Percentiles rank a stretch among this genome's conserved stretches.
These are phyloP conservation scores for Colletotrichum salicis DNA, from an alignment of 2,329 filamentous ascomycete genomes.

Conservation along the genomic window DNA sequence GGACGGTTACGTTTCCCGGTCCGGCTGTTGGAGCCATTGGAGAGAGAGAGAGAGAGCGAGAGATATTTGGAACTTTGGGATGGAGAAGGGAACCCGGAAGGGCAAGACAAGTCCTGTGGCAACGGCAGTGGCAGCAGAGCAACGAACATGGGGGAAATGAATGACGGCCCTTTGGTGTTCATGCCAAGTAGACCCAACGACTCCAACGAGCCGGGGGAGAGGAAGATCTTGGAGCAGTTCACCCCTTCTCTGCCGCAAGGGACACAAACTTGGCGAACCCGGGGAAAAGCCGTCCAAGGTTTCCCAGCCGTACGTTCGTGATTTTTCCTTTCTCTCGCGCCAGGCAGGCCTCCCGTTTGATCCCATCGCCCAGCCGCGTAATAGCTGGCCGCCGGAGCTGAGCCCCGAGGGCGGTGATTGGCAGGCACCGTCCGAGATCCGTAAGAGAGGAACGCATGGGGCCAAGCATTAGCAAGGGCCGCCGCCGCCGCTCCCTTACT, in stretches of 20 bases:
- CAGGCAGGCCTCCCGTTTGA: neutral
- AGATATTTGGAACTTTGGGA: neutral
- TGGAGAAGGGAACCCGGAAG: neutral
- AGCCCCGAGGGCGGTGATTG: neutral
- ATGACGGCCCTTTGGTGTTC: neutral
- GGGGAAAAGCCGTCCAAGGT: conserved; percentile 1
- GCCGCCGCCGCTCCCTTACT: no score
- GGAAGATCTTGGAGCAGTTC: neutral
- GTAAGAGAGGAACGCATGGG: conserved; percentile 1
- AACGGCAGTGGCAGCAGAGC: neutral
- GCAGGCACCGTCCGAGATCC: conserved; percentile 9
- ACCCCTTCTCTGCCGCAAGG: neutral
- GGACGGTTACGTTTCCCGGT: no score
- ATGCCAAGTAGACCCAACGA: neutral
- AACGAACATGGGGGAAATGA: neutral
- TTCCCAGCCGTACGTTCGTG: neutral
- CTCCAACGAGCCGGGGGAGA: neutral
- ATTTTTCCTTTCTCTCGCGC: neutral
- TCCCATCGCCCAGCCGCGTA: neutral
- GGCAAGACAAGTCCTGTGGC: neutral
- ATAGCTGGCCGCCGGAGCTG: neutral
- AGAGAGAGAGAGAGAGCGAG: neutral
- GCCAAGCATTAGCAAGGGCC: conserved; percentile 3
- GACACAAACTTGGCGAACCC: neutral
- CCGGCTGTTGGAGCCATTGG: neutral